Evolutionary conservation across 2,329 filamentous ascomycete species (phyloP).

Genomic region (Fusarium dimerum): DNA sequence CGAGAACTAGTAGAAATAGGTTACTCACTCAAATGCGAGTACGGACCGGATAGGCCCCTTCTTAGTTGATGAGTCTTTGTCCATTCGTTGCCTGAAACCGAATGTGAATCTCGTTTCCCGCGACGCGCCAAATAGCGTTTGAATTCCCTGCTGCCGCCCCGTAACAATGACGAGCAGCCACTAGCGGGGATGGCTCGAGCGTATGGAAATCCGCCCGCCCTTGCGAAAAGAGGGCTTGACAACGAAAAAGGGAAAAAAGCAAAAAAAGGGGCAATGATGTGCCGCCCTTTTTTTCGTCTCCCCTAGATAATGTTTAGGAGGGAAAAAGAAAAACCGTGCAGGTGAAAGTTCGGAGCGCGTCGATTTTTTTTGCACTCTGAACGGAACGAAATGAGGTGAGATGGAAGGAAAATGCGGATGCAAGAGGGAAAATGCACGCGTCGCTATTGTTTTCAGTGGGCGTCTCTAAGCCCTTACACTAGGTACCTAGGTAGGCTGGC

Average conservation of each 20-base stretch:
- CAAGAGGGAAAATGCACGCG: neutral
- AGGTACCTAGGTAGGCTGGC: too few species aligned
- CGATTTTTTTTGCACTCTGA: neutral
- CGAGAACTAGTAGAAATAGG: neutral
- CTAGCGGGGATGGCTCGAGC: constrained; percentile 30
- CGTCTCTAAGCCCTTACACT: neutral
- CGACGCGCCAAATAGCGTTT: constrained; percentile 21
- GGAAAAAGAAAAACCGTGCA: neutral
- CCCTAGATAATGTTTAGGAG: neutral
- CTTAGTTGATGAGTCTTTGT: constrained; percentile 16
- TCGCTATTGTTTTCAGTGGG: neutral
- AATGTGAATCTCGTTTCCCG: constrained; percentile 15
- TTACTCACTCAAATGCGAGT: constrained; percentile 33
- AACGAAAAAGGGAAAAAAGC: constrained; percentile 22
- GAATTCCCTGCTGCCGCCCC: constrained; percentile 27
- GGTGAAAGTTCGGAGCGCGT: neutral
- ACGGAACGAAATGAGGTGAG: neutral
- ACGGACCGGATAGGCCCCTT: constrained; percentile 17
- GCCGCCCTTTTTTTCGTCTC: neutral
- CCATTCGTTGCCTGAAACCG: constrained; percentile 15
- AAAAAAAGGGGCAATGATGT: constrained; percentile 8
- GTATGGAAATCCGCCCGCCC: constrained; percentile 8
- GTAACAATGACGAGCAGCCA: constrained; percentile 21
- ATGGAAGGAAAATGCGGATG: neutral
- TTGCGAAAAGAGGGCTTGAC: constrained; percentile 20